These are phyloP conservation scores for Blastobotrys terrestris DNA, from an alignment of 805 yeast genomes.

Conservation along the genomic window DNA sequence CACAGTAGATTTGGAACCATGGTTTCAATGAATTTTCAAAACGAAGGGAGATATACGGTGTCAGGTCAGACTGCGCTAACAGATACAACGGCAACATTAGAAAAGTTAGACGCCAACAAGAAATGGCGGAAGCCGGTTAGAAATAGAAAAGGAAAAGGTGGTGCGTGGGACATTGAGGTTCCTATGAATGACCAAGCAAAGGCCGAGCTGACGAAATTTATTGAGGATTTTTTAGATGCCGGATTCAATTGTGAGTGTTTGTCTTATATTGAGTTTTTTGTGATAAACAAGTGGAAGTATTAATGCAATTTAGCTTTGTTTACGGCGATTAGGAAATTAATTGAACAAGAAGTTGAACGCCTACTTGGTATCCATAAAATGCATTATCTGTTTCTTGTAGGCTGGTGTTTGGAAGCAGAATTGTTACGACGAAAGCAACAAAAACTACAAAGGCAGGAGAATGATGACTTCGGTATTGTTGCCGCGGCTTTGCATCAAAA, in stretches of 20 bases:
- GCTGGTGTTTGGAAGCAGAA: conserved; percentile 76
- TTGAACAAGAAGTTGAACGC: conserved; percentile 35
- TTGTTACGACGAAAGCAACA: conserved; percentile 27
- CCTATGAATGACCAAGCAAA: conserved; percentile 23
- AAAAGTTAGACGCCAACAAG: conserved; percentile 60
- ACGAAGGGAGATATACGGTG: conserved; percentile 53
- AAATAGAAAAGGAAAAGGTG: conserved; percentile 7
- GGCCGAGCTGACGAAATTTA: conserved; percentile 38
- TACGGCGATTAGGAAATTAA: conserved; percentile 42
- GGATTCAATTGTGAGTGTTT: conserved; percentile 54
- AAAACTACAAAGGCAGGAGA: conserved; percentile 16
- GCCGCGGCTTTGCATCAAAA: conserved; percentile 51
- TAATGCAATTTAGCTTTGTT: conserved; percentile 38
- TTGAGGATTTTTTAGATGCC: conserved; percentile 59
- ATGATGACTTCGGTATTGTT: conserved; percentile 28
- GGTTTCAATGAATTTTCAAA: conserved; percentile 60
- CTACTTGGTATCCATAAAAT: conserved; percentile 24
- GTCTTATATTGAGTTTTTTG: too few species aligned
- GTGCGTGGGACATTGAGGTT: conserved; percentile 23
- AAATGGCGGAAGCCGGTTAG: conserved; percentile 49
- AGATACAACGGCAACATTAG: conserved; percentile 47
- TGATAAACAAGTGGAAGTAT: too few species aligned
- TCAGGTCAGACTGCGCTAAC: conserved; percentile 66
- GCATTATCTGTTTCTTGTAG: conserved; percentile 52
- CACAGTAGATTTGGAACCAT: conserved; percentile 91